phyloP scores from a whole-genome alignment of 352 stramenopile species.

The Globisporangium iwayamae region DNA sequence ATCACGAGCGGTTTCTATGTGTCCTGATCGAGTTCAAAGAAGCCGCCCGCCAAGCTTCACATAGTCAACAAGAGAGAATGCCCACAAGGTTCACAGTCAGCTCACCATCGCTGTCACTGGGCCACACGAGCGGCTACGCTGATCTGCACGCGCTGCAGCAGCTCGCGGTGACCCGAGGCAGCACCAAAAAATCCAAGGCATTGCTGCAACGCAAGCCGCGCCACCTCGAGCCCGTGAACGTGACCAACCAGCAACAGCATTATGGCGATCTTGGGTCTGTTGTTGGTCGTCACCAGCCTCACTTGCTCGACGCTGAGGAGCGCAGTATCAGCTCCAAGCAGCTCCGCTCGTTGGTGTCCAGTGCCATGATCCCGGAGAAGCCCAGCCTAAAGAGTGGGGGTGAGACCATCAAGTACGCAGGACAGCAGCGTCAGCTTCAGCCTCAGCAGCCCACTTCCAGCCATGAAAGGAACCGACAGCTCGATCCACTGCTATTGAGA shows the following conservation, averaged over 20 bases:
- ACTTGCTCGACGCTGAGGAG: neutral
- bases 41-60: neutral
- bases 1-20: neutral
- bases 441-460: neutral
- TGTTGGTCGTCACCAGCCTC: neutral
- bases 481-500: neutral
- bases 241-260: neutral
- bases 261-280: neutral
- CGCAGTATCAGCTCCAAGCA: conserved; percentile 3
- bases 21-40: neutral
- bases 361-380: neutral
- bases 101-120: neutral
- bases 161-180: neutral
- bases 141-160: neutral
- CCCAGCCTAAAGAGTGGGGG: neutral
- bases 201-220: neutral
- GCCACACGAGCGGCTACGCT: neutral
- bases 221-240: conserved; percentile 2
- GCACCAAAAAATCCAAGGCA: neutral
- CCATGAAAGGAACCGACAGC: neutral
- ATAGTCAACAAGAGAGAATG: neutral
- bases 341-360: neutral
- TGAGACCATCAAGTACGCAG: neutral
- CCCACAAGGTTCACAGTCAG: neutral
- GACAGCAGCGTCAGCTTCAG: neutral